phyloP scores from a whole-genome alignment of 805 yeast genomes.

The Teunomyces stri region DNA sequence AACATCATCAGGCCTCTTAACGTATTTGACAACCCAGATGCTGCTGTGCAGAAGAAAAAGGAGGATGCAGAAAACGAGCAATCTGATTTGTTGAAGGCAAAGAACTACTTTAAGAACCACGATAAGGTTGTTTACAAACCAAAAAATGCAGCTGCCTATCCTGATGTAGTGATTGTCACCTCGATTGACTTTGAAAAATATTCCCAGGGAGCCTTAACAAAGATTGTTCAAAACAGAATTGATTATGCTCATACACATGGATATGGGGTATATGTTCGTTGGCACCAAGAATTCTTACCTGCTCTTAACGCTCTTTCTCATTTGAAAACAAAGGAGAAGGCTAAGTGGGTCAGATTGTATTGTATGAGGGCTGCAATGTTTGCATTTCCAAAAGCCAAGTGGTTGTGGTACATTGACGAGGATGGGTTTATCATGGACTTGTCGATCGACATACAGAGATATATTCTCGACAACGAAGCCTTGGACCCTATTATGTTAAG shows the following conservation, averaged over 20 bases:
- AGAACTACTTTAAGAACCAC: constrained; percentile 59
- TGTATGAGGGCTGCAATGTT: constrained; percentile 84
- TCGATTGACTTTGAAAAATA: constrained; percentile 72
- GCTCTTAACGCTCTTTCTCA: constrained; percentile 43
- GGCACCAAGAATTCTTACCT: constrained; percentile 81
- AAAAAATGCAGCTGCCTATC: constrained; percentile 38
- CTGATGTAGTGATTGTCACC: constrained; percentile 74
- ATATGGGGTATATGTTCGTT: constrained; percentile 81
- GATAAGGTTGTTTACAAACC: constrained; percentile 56
- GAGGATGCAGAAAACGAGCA: constrained; percentile 49
- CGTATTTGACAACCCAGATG: constrained; percentile 42
- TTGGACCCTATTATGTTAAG: constrained; percentile 62
- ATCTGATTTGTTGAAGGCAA: constrained; percentile 45
- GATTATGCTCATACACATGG: constrained; percentile 81
- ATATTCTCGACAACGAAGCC: constrained; percentile 58
- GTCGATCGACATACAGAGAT: constrained; percentile 55
- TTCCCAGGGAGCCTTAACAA: constrained; percentile 56
- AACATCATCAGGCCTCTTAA: constrained; percentile 38
- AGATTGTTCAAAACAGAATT: constrained; percentile 79
- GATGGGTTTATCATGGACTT: constrained; percentile 74
- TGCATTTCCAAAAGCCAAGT: constrained; percentile 88
- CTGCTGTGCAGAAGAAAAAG: constrained; percentile 29
- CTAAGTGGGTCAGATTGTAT: constrained; percentile 63
- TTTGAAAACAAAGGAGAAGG: constrained; percentile 40
- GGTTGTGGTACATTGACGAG: constrained; percentile 85